Evolutionary conservation across 345 rosid genomes (phyloP), one percentile per base, ranked within the genome.

Genomic region (Aquilaria malaccensis): DNA sequence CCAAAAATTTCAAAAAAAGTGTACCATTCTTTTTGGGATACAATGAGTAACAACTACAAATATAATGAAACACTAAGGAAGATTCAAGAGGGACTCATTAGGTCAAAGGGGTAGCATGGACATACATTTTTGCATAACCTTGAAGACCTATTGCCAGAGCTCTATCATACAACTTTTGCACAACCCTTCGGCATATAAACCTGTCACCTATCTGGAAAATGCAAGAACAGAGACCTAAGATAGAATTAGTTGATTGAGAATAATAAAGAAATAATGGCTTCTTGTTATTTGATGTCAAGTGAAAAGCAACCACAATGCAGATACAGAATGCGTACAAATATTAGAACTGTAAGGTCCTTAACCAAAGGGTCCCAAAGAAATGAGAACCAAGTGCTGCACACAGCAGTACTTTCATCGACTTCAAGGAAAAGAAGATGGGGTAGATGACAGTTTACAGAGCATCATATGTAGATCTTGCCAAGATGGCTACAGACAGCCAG

Each of bases 61-160:
- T 22, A 22, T 22, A 37, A 2, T 37, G 43, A 37, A 37, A 37
- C 43, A 37, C 43, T 2, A 37, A 5, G 43, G 43, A 37, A 37
- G 43, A 37, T 4, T 37, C 43, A 37, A 2, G 43, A 55, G 6
- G 31, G 3, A 64, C 31, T 31, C 22, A 5, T 14, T 10, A 29
- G 4, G 43, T 48, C 52, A 62, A 75, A 71, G 41, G 51, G 64
- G 61, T 43, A 55, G 61, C 49, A 67, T 37, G 60, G 68, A 80
- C 98, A 33, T 86, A 89, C 98, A 86, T 62, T 76, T 82, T 81
- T 50, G 96, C 98, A 81, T 85, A 92, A 76, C 84, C 95, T 77
- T 82, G 89, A 68, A 92, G 98, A 48, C 98, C 98, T 60, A 83
- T 78, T 57, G 96, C 63, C 14, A 92, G 86, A 77, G 93, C 95